A percentile compares a stretch with the other conserved stretches of the same genome.
Evolutionary conservation across 2,329 filamentous ascomycete species (phyloP).

Genomic region (Aspergillus tubingensis): DNA sequence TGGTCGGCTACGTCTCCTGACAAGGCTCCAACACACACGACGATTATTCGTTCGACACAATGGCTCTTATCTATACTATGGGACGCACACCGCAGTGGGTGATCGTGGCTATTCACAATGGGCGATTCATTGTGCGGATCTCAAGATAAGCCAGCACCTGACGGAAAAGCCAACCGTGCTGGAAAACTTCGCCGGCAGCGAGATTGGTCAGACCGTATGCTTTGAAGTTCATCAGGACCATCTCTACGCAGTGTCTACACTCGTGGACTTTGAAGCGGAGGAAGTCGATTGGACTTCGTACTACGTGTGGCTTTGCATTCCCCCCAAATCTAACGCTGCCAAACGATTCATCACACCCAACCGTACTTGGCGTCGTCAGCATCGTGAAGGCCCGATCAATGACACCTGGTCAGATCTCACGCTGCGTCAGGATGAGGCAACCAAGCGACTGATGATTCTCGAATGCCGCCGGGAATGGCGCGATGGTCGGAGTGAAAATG

Average conservation of each 20-base stretch:
- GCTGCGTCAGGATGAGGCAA: conserved; percentile 61
- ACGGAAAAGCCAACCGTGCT: conserved; percentile 53
- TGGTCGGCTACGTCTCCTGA: conserved; percentile 45
- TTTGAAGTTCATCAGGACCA: conserved; percentile 68
- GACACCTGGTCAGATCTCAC: conserved; percentile 71
- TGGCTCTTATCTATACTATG: conserved; percentile 63
- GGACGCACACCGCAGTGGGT: conserved; percentile 60
- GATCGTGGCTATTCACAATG: conserved; percentile 63
- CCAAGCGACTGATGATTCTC: conserved; percentile 61
- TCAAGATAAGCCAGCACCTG: conserved; percentile 47
- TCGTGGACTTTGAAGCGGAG: conserved; percentile 62
- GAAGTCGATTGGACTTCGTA: conserved; percentile 68
- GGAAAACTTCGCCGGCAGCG: conserved; percentile 61
- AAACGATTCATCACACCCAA: conserved; percentile 46
- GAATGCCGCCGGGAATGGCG: conserved; percentile 72
- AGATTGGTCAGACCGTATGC: conserved; percentile 67
- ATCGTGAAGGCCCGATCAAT: conserved; percentile 70
- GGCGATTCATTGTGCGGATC: conserved; percentile 58
- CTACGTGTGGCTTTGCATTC: conserved; percentile 68
- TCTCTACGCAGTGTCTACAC: conserved; percentile 71
- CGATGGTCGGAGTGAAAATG: conserved; percentile 57
- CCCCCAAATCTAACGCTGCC: conserved; percentile 48
- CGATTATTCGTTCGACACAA: conserved; percentile 71
- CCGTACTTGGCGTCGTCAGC: conserved; percentile 65
- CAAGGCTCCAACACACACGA: conserved; percentile 48